These are phyloP conservation scores for Aspergillus mulundensis DNA, from an alignment of 495 filamentous ascomycete species.

Conservation along the genomic window DNA sequence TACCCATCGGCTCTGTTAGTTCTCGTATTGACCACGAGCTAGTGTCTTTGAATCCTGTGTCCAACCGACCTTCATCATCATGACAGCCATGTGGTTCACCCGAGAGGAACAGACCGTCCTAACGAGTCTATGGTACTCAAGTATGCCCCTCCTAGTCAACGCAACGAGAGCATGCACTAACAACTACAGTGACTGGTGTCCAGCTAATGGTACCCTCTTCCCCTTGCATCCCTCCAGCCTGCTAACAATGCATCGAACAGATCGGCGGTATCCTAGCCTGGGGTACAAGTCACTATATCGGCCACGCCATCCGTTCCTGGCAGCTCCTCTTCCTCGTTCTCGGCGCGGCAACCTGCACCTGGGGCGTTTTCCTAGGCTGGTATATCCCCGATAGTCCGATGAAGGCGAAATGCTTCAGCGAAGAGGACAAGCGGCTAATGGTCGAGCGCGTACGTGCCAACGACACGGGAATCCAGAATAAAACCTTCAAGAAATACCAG, in stretches of 20 bases:
- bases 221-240: not conserved
- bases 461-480: slow-evolving; percentile 53
- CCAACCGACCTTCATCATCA: no score
- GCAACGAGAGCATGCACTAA: not conserved
- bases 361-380: slow-evolving; percentile 33
- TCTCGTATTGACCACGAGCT: no score
- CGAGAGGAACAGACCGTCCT: no score
- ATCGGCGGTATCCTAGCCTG: slow-evolving; percentile 46
- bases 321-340: slow-evolving; percentile 35
- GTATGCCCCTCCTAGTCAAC: no score
- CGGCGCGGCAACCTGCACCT: slow-evolving; percentile 29
- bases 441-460: slow-evolving; percentile 52
- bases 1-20: no score
- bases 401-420: slow-evolving; percentile 37
- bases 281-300: slow-evolving; percentile 29
- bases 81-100: no score
- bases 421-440: slow-evolving; percentile 41
- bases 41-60: no score
- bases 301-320: slow-evolving; percentile 31
- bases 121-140: no score
- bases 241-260: no score
- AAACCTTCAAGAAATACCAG: slow-evolving; percentile 50
- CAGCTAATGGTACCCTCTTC: slow-evolving; percentile 17
- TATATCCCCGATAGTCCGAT: slow-evolving; percentile 48
- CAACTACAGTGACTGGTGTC: slow-evolving; percentile 13